Base-by-base conservation (phyloP, 2,329 filamentous ascomycete genomes). In the Metarhizium humberi region DNA sequence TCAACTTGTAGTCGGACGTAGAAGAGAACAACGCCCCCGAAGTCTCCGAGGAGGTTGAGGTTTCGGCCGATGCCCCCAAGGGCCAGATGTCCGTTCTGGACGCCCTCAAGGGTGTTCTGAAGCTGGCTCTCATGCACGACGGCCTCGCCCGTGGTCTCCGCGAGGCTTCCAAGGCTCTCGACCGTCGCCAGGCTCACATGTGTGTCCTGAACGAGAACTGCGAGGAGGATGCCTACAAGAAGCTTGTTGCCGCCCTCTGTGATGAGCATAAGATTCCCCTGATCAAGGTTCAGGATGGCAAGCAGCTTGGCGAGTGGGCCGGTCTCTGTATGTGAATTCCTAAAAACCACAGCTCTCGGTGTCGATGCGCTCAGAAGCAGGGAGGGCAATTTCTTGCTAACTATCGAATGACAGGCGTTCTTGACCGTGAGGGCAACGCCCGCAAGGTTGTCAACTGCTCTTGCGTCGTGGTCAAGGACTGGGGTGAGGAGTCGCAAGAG, bases 371-470 rank as follows among this genome's bases (percentile, higher is more conserved):
- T n/a, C 7, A n/a, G 16, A 7, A 30, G 6, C 32, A 42, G 43
- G 36, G 25, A 25, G 25, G 36, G 49, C 52, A 50, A 54, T 52
- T 45, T 62, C 56, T 25, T 25, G 25, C 71, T 75, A 70, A 73
- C 61, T 16, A 48, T 16, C 48, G 52, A 55, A 51, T n/a, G 53
- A 56, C 55, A 96, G 92, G 92, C 81, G 92, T 96, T 69, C 86
- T 99, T 71, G 94, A 99, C 82, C 92, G 94, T 73, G 94, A 99
- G 81, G 94, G 94, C 70, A 99, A 99, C 79, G 91, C 94, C 71
- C 90, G 94, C 79, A 99, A 99, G 88, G 92, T 99, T 67, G 94
- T 99, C 82, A 99, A 99, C 89, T 99, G 94, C 91, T 97, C 92
- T 73, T 97, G 94, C 84, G 94, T 99, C 71, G 94, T 99, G 62